Base-by-base conservation (phyloP, 768 basidiomycete species). In the Calocybe cyanea region DNA sequence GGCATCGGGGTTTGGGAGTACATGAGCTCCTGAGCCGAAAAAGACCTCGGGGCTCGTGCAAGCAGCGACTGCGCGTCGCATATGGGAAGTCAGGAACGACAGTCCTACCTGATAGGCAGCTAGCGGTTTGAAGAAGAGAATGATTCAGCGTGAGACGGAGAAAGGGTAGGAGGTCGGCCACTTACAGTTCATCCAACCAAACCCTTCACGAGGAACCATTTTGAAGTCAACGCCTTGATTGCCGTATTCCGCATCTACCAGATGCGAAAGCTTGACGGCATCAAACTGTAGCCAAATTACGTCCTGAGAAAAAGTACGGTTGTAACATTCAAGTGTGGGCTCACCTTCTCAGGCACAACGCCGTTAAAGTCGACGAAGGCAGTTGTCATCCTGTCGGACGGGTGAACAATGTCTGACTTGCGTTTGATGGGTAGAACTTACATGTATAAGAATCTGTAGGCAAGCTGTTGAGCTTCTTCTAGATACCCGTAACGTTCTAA, bases 401-500 rank as follows among this genome's bases (percentile, higher is more conserved):
- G 11, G n/a, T 39, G 38, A 50, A 31, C 13, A 28, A 34, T 32
- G 14, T 13, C 15, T 19, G n/a, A 17, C 6, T 40, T 30, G 24
- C 30, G 13, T 23, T 42, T 7, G 20, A 31, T 18, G 21, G 50
- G 14, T 23, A 30, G 14, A 24, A 57, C 62, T 15, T 51, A 92
- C 94, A 99, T 96, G 72, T 97, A 97, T n/a, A 96, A 77, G 81
- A 89, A 99, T 42, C 95, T 76, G 67, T 99, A 99, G 1, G 95
- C 85, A 39, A 98, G 69, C 38, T 96, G 78, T 53, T 95, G 92
- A 1, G 93, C 90, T 52, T 96, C 93, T 51, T 95, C 90, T 2
- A 88, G 71, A 63, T 92, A 96, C 2, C 95, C 95, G 60, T 99
- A 99, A 43, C 95, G 84, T 56, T 96, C 92, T 18, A 98, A 74